Percentiles rank a stretch among this genome's conserved stretches.
Conservation (phyloP, 1,139 yeast genomes). For the Yamadazyma diospyri region DNA sequence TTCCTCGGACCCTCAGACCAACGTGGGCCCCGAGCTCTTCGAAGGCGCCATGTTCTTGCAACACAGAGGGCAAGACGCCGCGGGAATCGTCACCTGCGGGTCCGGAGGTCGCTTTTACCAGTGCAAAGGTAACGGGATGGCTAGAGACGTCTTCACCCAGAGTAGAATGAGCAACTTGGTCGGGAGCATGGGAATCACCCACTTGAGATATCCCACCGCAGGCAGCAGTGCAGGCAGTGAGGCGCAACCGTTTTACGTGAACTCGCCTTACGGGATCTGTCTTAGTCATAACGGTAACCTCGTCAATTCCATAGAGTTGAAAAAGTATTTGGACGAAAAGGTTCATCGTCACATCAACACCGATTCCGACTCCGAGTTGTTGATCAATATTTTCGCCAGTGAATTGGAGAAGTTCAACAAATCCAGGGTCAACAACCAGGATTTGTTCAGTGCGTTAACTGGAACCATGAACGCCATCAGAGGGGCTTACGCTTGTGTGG, state of each 20-base stretch:
- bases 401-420: conserved; percentile 90
- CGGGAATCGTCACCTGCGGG: conserved; percentile 98
- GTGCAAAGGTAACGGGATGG: conserved; percentile 99
- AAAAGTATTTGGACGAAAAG: conserved; percentile 79
- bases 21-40: conserved; percentile 84
- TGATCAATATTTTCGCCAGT: conserved; percentile 85
- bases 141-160: conserved; percentile 92
- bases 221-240: conserved; percentile 97
- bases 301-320: conserved; percentile 78
- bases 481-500: conserved; percentile 95
- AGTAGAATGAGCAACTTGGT: conserved; percentile 71
- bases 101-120: conserved; percentile 90
- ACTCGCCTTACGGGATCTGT: conserved; percentile 91
- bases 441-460: conserved; percentile 78
- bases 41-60: conserved; percentile 94
- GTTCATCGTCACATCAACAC: conserved; percentile 98
- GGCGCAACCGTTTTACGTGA: conserved; percentile 98
- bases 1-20: conserved; percentile 66
- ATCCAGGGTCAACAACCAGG: conserved; percentile 87
- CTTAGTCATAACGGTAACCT: conserved; percentile 93
- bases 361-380: conserved; percentile 89
- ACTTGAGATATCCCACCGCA: conserved; percentile 95
- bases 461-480: conserved; percentile 79
- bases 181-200: conserved; percentile 96
- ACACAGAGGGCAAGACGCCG: conserved; percentile 99